These are phyloP conservation scores for Myochromella boudieri DNA, from an alignment of 768 basidiomycete genomes.

Conservation along the genomic window DNA sequence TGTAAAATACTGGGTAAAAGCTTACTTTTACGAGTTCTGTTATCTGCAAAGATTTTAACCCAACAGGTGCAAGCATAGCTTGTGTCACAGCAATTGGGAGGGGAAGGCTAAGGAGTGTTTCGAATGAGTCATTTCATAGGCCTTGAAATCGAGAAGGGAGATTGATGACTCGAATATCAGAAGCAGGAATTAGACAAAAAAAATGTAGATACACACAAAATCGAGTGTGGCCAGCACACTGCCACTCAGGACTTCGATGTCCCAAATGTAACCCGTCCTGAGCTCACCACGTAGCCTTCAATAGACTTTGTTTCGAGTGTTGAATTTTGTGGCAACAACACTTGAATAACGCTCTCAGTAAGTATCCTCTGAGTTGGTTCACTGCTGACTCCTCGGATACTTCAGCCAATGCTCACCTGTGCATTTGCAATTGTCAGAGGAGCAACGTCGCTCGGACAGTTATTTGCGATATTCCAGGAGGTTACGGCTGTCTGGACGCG, in stretches of 20 bases:
- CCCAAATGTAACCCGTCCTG: conserved; percentile 74
- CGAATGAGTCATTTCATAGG: conserved; percentile 62
- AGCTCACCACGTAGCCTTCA: conserved; percentile 31
- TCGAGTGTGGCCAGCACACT: conserved; percentile 77
- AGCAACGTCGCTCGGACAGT: conserved; percentile 72
- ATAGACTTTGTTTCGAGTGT: no score
- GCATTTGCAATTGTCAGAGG: conserved; percentile 88
- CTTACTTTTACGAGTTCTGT: conserved; percentile 56
- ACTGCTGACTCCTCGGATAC: no score
- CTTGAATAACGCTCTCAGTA: no score
- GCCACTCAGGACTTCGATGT: conserved; percentile 73
- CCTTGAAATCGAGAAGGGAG: conserved; percentile 73
- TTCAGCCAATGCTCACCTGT: conserved; percentile 66
- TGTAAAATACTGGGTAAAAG: background rate
- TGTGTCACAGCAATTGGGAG: conserved; percentile 57
- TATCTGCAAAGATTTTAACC: conserved; percentile 48
- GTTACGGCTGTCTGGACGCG: conserved; percentile 76
- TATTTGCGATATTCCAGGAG: conserved; percentile 67
- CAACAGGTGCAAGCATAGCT: conserved; percentile 63
- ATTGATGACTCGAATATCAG: conserved; percentile 32
- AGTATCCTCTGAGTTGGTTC: no score
- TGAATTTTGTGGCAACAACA: no score
- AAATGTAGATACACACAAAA: conserved; percentile 45
- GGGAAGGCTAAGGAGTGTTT: conserved; percentile 66
- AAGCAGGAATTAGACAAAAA: background rate